Evolutionary conservation across 306 rosid species (phyloP).

Genomic region (Amphicarpaea edgeworthii): DNA sequence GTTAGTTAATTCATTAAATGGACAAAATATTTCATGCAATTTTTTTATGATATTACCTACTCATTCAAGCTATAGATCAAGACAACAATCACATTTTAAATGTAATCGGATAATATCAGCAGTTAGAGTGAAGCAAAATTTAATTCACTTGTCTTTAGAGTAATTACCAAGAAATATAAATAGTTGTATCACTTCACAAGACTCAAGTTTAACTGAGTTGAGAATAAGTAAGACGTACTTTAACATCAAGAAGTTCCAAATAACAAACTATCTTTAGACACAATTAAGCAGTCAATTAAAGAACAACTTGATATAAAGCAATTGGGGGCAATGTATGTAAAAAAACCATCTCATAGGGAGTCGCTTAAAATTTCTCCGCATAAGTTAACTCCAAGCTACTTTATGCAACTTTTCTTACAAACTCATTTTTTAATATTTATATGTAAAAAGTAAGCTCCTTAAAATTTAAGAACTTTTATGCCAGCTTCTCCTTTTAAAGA

Average conservation of each 20-base stretch:
- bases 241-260: conserved; percentile 35
- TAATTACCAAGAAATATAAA: conserved; percentile 17
- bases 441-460: no score
- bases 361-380: no score
- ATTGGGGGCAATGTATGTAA: not conserved
- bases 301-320: conserved; percentile 20
- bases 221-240: conserved; percentile 20
- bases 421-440: no score
- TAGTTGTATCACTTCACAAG: conserved; percentile 7
- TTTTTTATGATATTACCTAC: conserved; percentile 27
- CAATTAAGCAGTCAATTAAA: conserved; percentile 22
- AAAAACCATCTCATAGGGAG: no score
- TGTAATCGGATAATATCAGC: conserved; percentile 21
- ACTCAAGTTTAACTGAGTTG: conserved; percentile 14
- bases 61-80: conserved; percentile 25
- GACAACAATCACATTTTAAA: conserved; percentile 15
- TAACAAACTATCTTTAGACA: conserved; percentile 2
- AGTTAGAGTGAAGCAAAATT: not conserved
- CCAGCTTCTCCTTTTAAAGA: no score
- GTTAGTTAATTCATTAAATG: conserved; percentile 39
- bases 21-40: not conserved
- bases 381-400: no score
- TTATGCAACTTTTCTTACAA: no score
- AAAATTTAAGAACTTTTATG: no score
- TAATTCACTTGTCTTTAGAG: conserved; percentile 19